Evolutionary conservation across 805 yeast genomes (phyloP), one percentile per base, ranked within the genome.

Genomic region (Ogataea paraovalis): DNA sequence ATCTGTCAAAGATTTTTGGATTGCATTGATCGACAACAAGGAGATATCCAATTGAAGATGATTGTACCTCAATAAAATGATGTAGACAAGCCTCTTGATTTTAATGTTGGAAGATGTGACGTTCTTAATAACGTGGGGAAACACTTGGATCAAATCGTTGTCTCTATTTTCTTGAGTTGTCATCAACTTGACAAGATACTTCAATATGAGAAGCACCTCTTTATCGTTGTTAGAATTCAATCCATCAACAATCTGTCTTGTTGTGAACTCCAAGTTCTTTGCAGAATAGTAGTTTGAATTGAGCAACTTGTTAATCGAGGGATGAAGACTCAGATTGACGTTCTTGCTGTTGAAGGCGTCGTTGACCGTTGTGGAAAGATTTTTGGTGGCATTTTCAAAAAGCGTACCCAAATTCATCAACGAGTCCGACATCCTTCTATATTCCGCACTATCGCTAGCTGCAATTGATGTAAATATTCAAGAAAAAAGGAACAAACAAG

Each of bases 1-100:
- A 56, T 89, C 96, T 9, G 76, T 71, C 25, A 92, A 67, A 1
- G 88, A 75, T 65, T 87, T 89, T 64, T 94, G 99, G 42, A 94
- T 86, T 1, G 97, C 87, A 65, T 94, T 94, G 54, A 94, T 87
- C 1, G 96, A 82, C 41, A 94, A 72, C 19, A 94, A 74, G 2
- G 98, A 94, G n/a, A 87, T 76, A 62, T 91, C 96, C 9, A 94
- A 96, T 55, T 88, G 91, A 46, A 73, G 65, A 52, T 88, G 95
- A 21, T 96, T 94, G 62, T 80, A 89, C 47, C 86, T 74, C 39
- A 83, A 69, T 42, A 94, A 68, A 56, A 87, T 88, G 1, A 85
- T 73, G 66, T 87, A 80, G 2, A 90, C 96, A 62, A 92, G 73
- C 55, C 84, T 80, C 50, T 87, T 79, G 25, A 88, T 78, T 52